Evolutionary conservation across 129 eudicot genomes (phyloP), one percentile per base, ranked within the genome.

Genomic region (Smallanthus sonchifolius): DNA sequence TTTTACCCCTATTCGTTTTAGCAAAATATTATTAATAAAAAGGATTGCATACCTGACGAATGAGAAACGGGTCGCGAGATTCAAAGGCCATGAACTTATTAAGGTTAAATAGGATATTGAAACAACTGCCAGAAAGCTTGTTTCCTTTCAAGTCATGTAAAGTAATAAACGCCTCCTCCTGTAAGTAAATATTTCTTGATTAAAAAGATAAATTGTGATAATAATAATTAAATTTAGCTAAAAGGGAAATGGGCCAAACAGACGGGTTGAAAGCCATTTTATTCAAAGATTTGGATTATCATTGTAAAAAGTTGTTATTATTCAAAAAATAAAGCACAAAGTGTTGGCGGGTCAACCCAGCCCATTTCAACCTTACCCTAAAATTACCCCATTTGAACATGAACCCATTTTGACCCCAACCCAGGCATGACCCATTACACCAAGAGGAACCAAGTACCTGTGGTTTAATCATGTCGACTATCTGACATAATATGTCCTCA

Each of bases 81-180:
- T 87, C 92, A 71, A 84, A 87, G 36, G 92, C 89, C 92, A 87
- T 87, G 72, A 87, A 87, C 74, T 87, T 87, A 36, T 84, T 84
- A 37, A 87, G 84, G 75, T 87, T 84, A 36, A 87, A 87, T 67
- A 87, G 85, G 59, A 87, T 83, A 56, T 87, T 87, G 51, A 87
- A 87, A 65, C 76, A 71, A 48, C 86, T 83, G 57, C 89, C 89
- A 17, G 92, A 87, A 52, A 87, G 89, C 77, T 83, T 87, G 82
- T 80, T 77, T 64, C 87, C 92, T 80, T 83, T 85, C 65, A 87
- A 73, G 69, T 87, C 89, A 7, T 75, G 84, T 65, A 87, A 67
- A 11, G 85, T 86, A 64, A 86, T 34, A 80, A 77, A 83, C 7
- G 81, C 80, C 66, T 83, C 90, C 19, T 74, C 83, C 90, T 86